phyloP scores from a whole-genome alignment of 768 basidiomycete species.

The Coprinellus micaceus region DNA sequence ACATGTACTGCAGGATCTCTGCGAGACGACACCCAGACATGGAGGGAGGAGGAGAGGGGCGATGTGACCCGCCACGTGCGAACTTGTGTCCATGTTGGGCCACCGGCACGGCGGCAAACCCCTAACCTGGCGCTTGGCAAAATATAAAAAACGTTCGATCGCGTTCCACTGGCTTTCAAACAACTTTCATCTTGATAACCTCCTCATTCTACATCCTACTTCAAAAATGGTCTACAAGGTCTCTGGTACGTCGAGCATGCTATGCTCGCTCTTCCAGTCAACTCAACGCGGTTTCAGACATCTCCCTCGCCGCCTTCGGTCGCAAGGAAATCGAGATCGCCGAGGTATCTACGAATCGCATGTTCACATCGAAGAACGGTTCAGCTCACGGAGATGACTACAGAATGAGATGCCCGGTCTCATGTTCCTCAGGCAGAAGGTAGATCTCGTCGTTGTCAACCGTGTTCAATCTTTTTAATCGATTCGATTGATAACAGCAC shows the following conservation, averaged over 20 bases:
- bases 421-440: conserved; percentile 89
- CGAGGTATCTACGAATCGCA: conserved; percentile 57
- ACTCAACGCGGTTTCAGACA: conserved; percentile 45
- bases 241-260: conserved; percentile 51
- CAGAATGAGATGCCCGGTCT: conserved; percentile 95
- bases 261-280: neutral
- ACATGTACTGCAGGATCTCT: conserved; percentile 73
- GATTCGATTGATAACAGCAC: conserved; percentile 48
- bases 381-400: neutral
- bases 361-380: conserved; percentile 9
- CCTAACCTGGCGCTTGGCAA: conserved; percentile 29
- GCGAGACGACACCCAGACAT: conserved; percentile 48
- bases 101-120: neutral
- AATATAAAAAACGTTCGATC: conserved; percentile 35
- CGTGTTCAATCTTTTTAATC: conserved; percentile 4
- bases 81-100: neutral
- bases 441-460: conserved; percentile 23
- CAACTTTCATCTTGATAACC: conserved; percentile 18
- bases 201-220: neutral
- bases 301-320: conserved; percentile 98
- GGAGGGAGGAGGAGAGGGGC: neutral
- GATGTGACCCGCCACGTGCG: neutral
- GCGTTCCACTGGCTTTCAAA: conserved; percentile 14
- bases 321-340: conserved; percentile 99
- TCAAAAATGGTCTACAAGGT: conserved; percentile 84